These are phyloP conservation scores for maize (Zea mays) DNA, from an alignment of 176 grass and related monocot species.

Conservation along the genomic window Zm-B73-REFERENCE-NAM-5.0 NC_050103.1:175620501-175621000, in stretches of 20 bases:
- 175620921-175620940: not conserved
- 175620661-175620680: too few relatives aligned
- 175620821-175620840: slow-evolving; percentile 28
- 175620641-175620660: not conserved
- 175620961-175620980: not conserved
- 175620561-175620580: not conserved
- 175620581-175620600: not conserved
- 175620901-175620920: not conserved
- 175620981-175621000: not conserved
- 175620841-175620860: slow-evolving; percentile 44
- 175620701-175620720: slow-evolving; percentile 11
- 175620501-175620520: not conserved
- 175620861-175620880: slow-evolving; percentile 30
- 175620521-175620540: not conserved
- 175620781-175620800: slow-evolving; percentile 44
- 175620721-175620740: slow-evolving; percentile 44
- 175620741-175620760: not conserved
- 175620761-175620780: slow-evolving; percentile 11
- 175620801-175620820: slow-evolving; percentile 52
- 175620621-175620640: not conserved
- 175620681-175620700: not conserved
- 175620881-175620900: slow-evolving; percentile 8
- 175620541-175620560: not conserved
- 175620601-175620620: too few relatives aligned
- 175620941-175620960: not conserved